A percentile compares a stretch with the other conserved stretches of the same genome.
phyloP scores from a whole-genome alignment of 2,329 filamentous ascomycete genomes.

The Pestalotiopsis fici region DNA sequence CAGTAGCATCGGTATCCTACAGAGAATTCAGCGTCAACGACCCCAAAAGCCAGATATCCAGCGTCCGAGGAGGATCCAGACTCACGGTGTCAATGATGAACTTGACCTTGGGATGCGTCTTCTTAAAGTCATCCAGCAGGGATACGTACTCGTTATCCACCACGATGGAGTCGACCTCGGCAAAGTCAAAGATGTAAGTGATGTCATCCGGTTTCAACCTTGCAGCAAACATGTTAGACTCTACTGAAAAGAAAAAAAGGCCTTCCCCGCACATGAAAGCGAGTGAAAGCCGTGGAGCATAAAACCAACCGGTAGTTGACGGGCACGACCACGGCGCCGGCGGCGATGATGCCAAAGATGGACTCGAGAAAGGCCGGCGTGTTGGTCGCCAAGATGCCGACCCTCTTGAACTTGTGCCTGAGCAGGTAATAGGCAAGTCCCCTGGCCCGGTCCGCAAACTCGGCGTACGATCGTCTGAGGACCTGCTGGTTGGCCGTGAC shows the following conservation, averaged over 20 bases:
- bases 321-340: constrained; percentile 75
- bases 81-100: constrained; percentile 71
- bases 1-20: constrained; percentile 76
- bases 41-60: background rate
- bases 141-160: constrained; percentile 78
- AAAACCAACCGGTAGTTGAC: constrained; percentile 49
- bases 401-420: constrained; percentile 71
- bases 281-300: background rate
- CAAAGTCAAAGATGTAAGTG: constrained; percentile 85
- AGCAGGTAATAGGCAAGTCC: constrained; percentile 87
- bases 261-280: background rate
- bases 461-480: constrained; percentile 75
- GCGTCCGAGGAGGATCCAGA: background rate
- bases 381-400: constrained; percentile 88
- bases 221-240: background rate
- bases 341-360: constrained; percentile 84
- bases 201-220: constrained; percentile 69
- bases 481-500: constrained; percentile 75
- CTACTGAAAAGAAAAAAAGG: too few relatives aligned
- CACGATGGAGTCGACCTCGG: constrained; percentile 84
- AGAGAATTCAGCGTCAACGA: background rate
- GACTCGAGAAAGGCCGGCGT: constrained; percentile 92
- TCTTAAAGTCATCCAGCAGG: constrained; percentile 68
- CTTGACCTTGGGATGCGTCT: constrained; percentile 61
- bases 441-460: constrained; percentile 82